These are phyloP conservation scores for Dicorynia guianensis DNA, from an alignment of 306 rosid genomes.

Conservation along the genomic window DNA sequence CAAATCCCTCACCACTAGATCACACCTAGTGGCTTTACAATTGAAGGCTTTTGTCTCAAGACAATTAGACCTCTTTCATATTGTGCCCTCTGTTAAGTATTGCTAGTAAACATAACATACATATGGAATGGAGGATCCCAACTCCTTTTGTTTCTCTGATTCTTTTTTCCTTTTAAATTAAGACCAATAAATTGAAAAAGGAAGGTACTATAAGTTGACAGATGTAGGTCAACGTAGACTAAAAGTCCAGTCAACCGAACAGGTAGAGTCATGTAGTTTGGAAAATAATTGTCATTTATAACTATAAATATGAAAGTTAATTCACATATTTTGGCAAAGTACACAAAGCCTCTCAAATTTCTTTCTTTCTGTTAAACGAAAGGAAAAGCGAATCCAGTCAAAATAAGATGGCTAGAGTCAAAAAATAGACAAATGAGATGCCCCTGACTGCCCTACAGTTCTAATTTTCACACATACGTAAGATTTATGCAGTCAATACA, in stretches of 20 bases:
- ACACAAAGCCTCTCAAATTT: slow-evolving; percentile 10
- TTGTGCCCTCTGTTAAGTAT: not conserved
- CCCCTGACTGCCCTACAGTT: slow-evolving; percentile 1
- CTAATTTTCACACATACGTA: slow-evolving; percentile 21
- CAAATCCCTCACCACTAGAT: too few relatives aligned
- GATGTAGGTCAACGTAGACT: slow-evolving; percentile 35
- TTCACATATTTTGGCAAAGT: slow-evolving; percentile 9
- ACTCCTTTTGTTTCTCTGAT: slow-evolving; percentile 1
- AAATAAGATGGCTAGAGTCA: slow-evolving; percentile 10
- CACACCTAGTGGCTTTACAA: slow-evolving; percentile 18
- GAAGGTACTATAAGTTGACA: slow-evolving; percentile 37
- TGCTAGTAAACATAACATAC: slow-evolving; percentile 2
- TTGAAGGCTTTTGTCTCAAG: not conserved
- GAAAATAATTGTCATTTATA: not conserved
- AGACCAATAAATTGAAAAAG: slow-evolving; percentile 23
- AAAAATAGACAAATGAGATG: slow-evolving; percentile 23
- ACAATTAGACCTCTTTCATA: not conserved
- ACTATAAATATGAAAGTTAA: slow-evolving; percentile 27
- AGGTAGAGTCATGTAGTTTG: slow-evolving; percentile 13
- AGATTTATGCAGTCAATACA: slow-evolving; percentile 19
- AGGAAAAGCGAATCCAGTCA: slow-evolving; percentile 17
- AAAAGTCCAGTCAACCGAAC: slow-evolving; percentile 42
- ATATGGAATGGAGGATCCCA: not conserved
- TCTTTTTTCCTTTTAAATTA: not conserved
- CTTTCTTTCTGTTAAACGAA: slow-evolving; percentile 14